Evolutionary conservation across 257 asterid species (phyloP).

Genomic region (Paraleonurus japonicus): DNA sequence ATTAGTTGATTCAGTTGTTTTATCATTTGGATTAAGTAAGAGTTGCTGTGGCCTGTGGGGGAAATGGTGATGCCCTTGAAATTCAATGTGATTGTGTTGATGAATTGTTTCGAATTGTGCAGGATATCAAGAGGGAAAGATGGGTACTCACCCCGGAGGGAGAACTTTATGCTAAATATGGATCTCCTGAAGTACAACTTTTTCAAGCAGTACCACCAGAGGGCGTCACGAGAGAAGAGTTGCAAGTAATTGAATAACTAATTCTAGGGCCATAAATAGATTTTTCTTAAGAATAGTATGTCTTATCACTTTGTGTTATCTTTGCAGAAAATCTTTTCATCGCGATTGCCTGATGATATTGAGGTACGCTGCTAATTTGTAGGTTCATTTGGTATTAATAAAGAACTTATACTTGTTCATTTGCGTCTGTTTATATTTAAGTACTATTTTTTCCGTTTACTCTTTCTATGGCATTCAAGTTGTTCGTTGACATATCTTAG

Average conservation of each 20-base stretch:
- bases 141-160: slow-evolving; percentile 93
- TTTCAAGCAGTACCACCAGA: slow-evolving; percentile 71
- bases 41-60: background rate
- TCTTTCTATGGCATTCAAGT: background rate
- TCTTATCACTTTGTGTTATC: slow-evolving; percentile 19
- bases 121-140: slow-evolving; percentile 82
- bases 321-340: slow-evolving; percentile 34
- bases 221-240: slow-evolving; percentile 67
- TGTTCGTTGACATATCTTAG: background rate
- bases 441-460: background rate
- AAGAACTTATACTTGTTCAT: background rate
- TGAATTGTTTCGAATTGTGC: slow-evolving; percentile 26
- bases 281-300: slow-evolving; percentile 4
- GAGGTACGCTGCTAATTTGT: slow-evolving; percentile 31
- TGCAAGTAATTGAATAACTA: slow-evolving; percentile 55
- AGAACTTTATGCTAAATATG: slow-evolving; percentile 54
- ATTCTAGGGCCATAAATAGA: slow-evolving; percentile 2
- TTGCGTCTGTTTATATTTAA: background rate
- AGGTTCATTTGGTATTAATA: slow-evolving; percentile 1
- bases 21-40: slow-evolving; percentile 12
- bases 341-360: slow-evolving; percentile 37
- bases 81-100: slow-evolving; percentile 18
- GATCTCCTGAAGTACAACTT: slow-evolving; percentile 89
- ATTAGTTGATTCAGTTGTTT: background rate
- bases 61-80: background rate